These are phyloP conservation scores for Aureobasidium pullulans DNA, from an alignment of 2,329 filamentous ascomycete species.

Conservation along the genomic window DNA sequence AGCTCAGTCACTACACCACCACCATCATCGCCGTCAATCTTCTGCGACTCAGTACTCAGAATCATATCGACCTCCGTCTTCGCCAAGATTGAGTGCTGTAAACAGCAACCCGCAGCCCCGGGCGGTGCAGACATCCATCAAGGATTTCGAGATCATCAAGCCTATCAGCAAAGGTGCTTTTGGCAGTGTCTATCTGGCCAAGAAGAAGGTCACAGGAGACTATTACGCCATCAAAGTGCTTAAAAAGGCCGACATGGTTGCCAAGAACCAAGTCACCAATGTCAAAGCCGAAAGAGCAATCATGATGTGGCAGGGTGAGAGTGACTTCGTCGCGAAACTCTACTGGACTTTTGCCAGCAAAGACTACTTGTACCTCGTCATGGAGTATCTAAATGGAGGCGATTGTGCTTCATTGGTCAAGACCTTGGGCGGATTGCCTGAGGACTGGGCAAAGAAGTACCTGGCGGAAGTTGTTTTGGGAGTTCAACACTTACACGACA, in stretches of 20 bases:
- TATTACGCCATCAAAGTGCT: conserved; percentile 98
- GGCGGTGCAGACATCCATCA: conserved; percentile 89
- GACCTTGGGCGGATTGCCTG: conserved; percentile 79
- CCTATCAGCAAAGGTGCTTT: conserved; percentile 98
- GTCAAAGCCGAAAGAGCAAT: conserved; percentile 98
- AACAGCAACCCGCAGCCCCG: conserved; percentile 75
- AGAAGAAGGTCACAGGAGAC: conserved; percentile 97
- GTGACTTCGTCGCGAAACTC: conserved; percentile 96
- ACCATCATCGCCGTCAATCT: conserved; percentile 73
- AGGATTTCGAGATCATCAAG: conserved; percentile 99
- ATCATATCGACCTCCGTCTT: conserved; percentile 57
- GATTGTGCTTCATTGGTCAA: conserved; percentile 97
- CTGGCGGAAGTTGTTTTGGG: conserved; percentile 94
- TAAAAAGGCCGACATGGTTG: conserved; percentile 99
- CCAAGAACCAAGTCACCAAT: conserved; percentile 98
- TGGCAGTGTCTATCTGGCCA: conserved; percentile 93
- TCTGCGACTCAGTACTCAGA: conserved; percentile 81
- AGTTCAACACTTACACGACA: conserved; percentile 87
- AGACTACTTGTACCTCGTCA: conserved; percentile 95
- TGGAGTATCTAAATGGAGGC: conserved; percentile 97
- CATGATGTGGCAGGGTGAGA: conserved; percentile 99
- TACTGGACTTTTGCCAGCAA: conserved; percentile 99
- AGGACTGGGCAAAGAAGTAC: conserved; percentile 98
- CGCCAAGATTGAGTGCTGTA: conserved; percentile 71
- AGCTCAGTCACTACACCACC: conserved; percentile 33